Percentiles rank a stretch among this genome's conserved stretches.
Evolutionary conservation across 164 flowering plant species (phyloP).

Genomic region (grape (Vitis vinifera)): ASM3070453v1 NC_081814.1:3723501-3724000

Average conservation of each 20-base stretch:
- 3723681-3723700: conserved; percentile 47
- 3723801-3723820: conserved; percentile 46
- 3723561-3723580: too few relatives aligned
- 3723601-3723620: too few relatives aligned
- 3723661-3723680: conserved; percentile 38
- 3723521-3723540: conserved; percentile 6
- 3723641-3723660: conserved; percentile 24
- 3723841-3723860: not conserved
- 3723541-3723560: too few relatives aligned
- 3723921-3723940: too few relatives aligned
- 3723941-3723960: too few relatives aligned
- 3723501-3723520: conserved; percentile 11
- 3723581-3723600: too few relatives aligned
- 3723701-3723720: conserved; percentile 52
- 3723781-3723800: conserved; percentile 45
- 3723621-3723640: conserved; percentile 24
- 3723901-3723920: not conserved
- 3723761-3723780: conserved; percentile 52
- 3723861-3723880: not conserved
- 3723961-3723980: too few relatives aligned
- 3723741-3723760: conserved; percentile 51
- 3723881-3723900: not conserved
- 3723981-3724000: too few relatives aligned
- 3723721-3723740: conserved; percentile 47
- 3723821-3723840: not conserved